phyloP scores from a whole-genome alignment of 108 stramenopile genomes.

The Cylindrotheca closterium region DNA sequence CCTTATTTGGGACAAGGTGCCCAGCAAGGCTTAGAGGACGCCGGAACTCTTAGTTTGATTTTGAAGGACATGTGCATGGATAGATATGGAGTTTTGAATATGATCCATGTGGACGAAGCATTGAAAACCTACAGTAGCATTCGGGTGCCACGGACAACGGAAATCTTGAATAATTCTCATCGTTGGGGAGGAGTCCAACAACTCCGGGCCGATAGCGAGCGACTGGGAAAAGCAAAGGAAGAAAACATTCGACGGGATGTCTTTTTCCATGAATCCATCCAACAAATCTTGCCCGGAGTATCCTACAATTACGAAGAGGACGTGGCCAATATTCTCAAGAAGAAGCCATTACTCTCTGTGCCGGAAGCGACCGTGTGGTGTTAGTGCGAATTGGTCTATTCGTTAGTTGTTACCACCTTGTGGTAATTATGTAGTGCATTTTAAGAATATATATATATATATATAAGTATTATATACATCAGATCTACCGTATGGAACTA shows the following conservation, averaged over 20 bases:
- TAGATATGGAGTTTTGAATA: conserved; percentile 10
- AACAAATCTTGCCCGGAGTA: conserved; percentile 14
- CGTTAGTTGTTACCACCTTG: too few relatives aligned
- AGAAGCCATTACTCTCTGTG: not conserved
- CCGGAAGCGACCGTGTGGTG: not conserved
- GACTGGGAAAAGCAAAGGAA: not conserved
- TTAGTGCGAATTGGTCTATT: too few relatives aligned
- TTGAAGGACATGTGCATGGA: conserved; percentile 28
- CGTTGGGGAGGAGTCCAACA: conserved; percentile 53
- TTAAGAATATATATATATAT: too few relatives aligned
- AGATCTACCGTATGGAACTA: too few relatives aligned
- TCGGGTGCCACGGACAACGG: conserved; percentile 44
- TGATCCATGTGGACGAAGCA: conserved; percentile 35
- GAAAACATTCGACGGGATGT: conserved; percentile 7
- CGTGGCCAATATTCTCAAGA: not conserved
- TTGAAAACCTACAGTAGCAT: conserved; percentile 43
- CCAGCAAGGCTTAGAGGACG: conserved; percentile 71
- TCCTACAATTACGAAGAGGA: conserved; percentile 14
- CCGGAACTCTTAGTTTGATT: conserved; percentile 28
- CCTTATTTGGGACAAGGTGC: conserved; percentile 75
- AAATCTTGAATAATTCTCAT: conserved; percentile 43
- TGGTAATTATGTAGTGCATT: too few relatives aligned
- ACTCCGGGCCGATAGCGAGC: conserved; percentile 21
- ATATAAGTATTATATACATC: too few relatives aligned
- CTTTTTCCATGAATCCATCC: conserved; percentile 14